These are phyloP conservation scores for Zhuliangozyma parablackwelliae DNA, from an alignment of 1,139 yeast species.

Conservation along the genomic window DNA sequence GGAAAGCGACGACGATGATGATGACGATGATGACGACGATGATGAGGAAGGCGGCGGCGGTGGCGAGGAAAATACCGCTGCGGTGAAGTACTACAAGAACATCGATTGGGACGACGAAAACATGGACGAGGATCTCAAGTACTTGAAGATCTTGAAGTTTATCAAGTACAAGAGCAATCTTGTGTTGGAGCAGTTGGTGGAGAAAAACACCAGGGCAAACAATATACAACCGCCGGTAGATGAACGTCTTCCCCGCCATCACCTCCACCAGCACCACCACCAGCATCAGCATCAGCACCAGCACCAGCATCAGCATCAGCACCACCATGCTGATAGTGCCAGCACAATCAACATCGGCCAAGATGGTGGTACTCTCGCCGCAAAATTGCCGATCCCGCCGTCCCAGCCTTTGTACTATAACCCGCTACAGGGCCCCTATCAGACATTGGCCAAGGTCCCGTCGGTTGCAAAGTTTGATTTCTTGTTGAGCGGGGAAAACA, in stretches of 20 bases:
- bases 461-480: background rate
- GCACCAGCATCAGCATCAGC: background rate
- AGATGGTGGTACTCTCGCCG: background rate
- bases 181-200: constrained; percentile 8
- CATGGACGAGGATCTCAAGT: constrained; percentile 47
- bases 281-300: background rate
- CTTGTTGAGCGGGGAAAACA: background rate
- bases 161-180: constrained; percentile 34
- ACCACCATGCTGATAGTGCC: background rate
- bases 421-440: background rate
- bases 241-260: constrained; percentile 6
- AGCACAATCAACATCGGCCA: background rate
- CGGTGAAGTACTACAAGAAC: constrained; percentile 19
- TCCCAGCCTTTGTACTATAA: background rate
- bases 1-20: constrained; percentile 27
- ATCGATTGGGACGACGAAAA: constrained; percentile 51
- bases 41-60: constrained; percentile 27
- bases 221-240: constrained; percentile 5
- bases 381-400: constrained; percentile 1
- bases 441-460: constrained; percentile 1
- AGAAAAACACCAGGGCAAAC: background rate
- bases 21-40: constrained; percentile 22
- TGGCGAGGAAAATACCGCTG: constrained; percentile 17
- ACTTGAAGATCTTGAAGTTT: constrained; percentile 39
- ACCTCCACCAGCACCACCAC: constrained; percentile 4